Base-by-base conservation (phyloP, 306 rosid species). In the Glycyrrhiza uralensis region DNA sequence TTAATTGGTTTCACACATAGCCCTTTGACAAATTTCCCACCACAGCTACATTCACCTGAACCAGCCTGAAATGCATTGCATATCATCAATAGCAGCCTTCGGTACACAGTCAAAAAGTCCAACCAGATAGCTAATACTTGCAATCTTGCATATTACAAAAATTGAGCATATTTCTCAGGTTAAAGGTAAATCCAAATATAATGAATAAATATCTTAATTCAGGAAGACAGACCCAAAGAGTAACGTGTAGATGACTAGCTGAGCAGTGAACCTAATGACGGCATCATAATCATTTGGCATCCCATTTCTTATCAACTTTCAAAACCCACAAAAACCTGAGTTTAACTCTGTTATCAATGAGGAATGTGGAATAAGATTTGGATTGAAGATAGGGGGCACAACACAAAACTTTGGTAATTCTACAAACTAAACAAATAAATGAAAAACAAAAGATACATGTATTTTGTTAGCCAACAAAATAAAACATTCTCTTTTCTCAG, bases 41-140 rank as follows among this genome's bases (percentile, higher is more conserved):
- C 99, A 44, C 97, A 94, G 84, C 71, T 91, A 79, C 99, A 94
- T 49, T 91, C 90, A 42, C 89, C 93, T 5, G 91, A 86, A 80
- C 99, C 95, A 78, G 88, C 97, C 99, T 94, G 89, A 81, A 75
- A 58, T 29, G 19, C 50, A 73, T 70, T 57, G 69, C 58, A 72
- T 69, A 47, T 41, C 33, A 57, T 64, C 22, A 65, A 68, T 22
- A 71, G 15, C 36, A 60, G 72, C 45, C 61, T 59, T 70, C 45
- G 35, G 46, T 18, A 39, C 9, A 26, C 9, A 26, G 58, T 50
- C 13, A 65, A 47, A 56, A 41, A 8, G 72, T 23, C 59, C 64
- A 57, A 73, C 17, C 14, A 67, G 56, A 72, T 79, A 65, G 75
- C 57, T 15, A 56, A 63, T 55, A 24, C 38, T 23, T 23, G 36